These are phyloP conservation scores for Emergomyces africanus DNA, from an alignment of 2,329 filamentous ascomycete genomes.

Conservation along the genomic window DNA sequence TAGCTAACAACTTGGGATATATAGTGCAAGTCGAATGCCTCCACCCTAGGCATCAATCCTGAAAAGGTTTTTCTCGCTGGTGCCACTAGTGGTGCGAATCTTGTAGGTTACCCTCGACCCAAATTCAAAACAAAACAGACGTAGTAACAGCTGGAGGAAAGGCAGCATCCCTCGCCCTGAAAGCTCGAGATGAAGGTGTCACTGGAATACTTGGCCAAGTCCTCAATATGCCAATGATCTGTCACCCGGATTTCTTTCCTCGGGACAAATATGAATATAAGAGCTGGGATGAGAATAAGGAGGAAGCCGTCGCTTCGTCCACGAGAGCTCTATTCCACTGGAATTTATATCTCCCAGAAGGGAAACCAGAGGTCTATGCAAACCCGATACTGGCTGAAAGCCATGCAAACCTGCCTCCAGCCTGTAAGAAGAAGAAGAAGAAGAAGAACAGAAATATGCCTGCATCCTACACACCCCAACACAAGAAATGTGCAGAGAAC, in stretches of 20 bases:
- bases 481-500: neutral
- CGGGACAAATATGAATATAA: neutral
- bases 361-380: neutral
- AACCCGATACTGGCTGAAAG: slow-evolving; percentile 1
- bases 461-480: neutral
- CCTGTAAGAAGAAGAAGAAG: neutral
- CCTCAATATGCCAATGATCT: slow-evolving; percentile 2
- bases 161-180: neutral
- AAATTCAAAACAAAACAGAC: neutral
- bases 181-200: neutral
- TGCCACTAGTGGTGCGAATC: neutral
- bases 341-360: slow-evolving; percentile 1
- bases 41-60: neutral
- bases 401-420: slow-evolving; percentile 4
- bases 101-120: neutral
- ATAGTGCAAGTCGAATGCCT: neutral
- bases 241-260: slow-evolving; percentile 2
- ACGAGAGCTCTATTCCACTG: neutral
- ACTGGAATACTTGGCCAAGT: slow-evolving; percentile 1
- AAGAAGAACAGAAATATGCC: too few relatives aligned
- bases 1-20: neutral
- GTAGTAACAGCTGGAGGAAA: neutral
- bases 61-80: neutral
- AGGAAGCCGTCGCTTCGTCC: neutral
- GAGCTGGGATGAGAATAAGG: neutral